phyloP scores from a whole-genome alignment of 345 rosid genomes.

The Citrus medica region DNA sequence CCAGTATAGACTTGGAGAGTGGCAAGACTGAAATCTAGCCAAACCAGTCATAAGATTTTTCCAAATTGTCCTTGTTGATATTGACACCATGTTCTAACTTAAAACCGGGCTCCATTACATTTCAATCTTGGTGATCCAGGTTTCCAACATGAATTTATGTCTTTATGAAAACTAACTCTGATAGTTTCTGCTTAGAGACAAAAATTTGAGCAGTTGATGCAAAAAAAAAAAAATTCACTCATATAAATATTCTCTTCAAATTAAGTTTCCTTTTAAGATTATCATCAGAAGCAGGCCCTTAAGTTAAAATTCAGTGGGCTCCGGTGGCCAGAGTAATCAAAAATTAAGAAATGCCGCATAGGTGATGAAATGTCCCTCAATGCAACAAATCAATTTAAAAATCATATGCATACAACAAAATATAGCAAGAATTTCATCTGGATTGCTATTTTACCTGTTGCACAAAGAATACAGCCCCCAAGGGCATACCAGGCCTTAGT shows the following conservation, averaged over 20 bases:
- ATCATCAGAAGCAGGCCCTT: background rate
- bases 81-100: background rate
- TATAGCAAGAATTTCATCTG: background rate
- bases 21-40: background rate
- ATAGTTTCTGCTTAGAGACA: background rate
- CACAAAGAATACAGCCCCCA: conserved; percentile 98
- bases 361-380: background rate
- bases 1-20: background rate
- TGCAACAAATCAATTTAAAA: background rate
- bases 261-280: background rate
- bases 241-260: background rate
- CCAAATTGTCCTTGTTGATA: background rate
- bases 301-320: background rate
- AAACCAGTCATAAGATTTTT: background rate
- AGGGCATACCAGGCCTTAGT: conserved; percentile 88
- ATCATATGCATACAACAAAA: background rate
- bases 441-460: conserved; percentile 60
- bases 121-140: background rate
- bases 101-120: background rate
- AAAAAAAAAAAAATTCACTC: background rate
- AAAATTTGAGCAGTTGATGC: background rate
- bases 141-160: background rate
- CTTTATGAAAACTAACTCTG: background rate
- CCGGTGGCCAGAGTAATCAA: background rate
- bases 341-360: background rate